These are phyloP conservation scores for Pichia sp. DNA, from an alignment of 1,139 yeast genomes.

Conservation along the genomic window DNA sequence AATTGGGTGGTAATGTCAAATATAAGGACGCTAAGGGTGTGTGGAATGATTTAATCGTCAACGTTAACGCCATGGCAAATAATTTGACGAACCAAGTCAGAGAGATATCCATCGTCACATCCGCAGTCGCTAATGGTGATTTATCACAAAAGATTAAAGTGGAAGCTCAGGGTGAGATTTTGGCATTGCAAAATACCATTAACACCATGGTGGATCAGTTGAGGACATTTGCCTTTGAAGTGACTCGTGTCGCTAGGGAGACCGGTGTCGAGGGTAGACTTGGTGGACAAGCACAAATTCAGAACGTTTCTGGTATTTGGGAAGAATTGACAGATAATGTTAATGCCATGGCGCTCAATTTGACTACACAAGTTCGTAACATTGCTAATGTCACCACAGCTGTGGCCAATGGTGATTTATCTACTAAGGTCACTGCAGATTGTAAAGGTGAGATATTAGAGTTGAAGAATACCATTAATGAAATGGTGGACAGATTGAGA, in stretches of 20 bases:
- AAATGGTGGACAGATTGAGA: conserved; percentile 84
- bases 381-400: conserved; percentile 90
- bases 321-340: conserved; percentile 83
- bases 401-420: conserved; percentile 83
- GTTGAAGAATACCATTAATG: conserved; percentile 73
- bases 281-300: conserved; percentile 84
- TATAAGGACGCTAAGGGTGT: conserved; percentile 63
- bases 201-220: conserved; percentile 86
- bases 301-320: conserved; percentile 86
- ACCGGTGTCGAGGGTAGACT: conserved; percentile 84
- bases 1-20: conserved; percentile 82
- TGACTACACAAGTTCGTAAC: conserved; percentile 82
- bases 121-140: conserved; percentile 80
- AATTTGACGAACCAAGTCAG: conserved; percentile 78
- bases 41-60: conserved; percentile 79
- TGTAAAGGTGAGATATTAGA: conserved; percentile 85
- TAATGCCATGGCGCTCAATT: conserved; percentile 83
- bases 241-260: conserved; percentile 81
- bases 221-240: conserved; percentile 82
- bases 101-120: conserved; percentile 83
- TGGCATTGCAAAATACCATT: conserved; percentile 71
- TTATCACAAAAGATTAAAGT: conserved; percentile 70
- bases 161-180: conserved; percentile 78
- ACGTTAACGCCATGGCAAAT: conserved; percentile 82
- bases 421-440: conserved; percentile 81